Percentiles rank a stretch among this genome's conserved stretches.
Evolutionary conservation across 176 grass and related monocot genomes (phyloP).

Genomic region (Dactylis glomerata): DNA sequence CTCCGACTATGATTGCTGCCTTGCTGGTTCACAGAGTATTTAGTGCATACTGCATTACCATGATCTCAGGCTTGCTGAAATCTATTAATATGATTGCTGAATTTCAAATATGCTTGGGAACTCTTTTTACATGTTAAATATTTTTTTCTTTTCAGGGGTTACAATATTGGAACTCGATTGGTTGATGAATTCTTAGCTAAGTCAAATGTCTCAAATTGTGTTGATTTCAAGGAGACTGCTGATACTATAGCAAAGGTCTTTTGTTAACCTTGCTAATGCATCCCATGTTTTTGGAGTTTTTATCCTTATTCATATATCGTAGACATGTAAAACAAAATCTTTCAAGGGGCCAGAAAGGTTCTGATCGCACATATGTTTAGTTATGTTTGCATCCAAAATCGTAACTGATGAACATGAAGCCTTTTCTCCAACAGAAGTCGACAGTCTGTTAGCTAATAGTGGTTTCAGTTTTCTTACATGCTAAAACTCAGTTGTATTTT

Average conservation of each 20-base stretch:
- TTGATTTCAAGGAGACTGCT: constrained; percentile 94
- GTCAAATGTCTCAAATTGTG: constrained; percentile 91
- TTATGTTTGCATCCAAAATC: background rate
- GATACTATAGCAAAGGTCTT: constrained; percentile 96
- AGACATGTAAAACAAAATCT: background rate
- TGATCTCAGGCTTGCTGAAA: background rate
- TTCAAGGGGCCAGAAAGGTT: background rate
- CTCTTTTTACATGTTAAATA: constrained; percentile 2
- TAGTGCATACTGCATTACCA: constrained; percentile 7
- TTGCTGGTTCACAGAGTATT: background rate
- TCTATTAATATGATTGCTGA: background rate
- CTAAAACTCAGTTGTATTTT: background rate
- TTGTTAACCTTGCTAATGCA: background rate
- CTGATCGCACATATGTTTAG: background rate
- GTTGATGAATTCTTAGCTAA: constrained; percentile 97
- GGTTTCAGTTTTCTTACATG: background rate
- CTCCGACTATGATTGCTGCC: background rate
- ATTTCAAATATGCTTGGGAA: background rate
- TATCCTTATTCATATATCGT: background rate
- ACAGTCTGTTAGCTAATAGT: background rate
- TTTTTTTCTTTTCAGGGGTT: constrained; percentile 70
- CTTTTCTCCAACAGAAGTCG: background rate
- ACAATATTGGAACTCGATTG: constrained; percentile 90
- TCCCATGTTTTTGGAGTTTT: background rate
- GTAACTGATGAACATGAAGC: background rate